These are phyloP conservation scores for Camellia sinensis DNA, from an alignment of 148 eudicot species.

Conservation along the genomic window DNA sequence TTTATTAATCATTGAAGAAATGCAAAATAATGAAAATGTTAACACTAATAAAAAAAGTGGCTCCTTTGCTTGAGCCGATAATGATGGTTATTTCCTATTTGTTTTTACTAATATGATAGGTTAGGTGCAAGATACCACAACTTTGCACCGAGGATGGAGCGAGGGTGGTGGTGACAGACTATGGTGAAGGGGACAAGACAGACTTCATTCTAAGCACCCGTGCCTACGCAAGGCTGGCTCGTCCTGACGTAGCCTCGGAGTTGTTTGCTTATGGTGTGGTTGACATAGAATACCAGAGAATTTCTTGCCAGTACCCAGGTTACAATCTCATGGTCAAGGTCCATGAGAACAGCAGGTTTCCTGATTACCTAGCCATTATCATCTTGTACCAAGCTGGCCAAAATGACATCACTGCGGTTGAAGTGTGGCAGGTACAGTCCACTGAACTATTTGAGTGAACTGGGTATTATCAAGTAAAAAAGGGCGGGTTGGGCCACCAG, in stretches of 20 bases:
- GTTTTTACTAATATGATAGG: conserved; percentile 22
- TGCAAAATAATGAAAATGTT: not conserved
- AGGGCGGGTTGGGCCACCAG: no score
- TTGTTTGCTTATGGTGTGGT: conserved; percentile 50
- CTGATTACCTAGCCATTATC: conserved; percentile 54
- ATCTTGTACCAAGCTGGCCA: conserved; percentile 45
- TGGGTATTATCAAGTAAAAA: no score
- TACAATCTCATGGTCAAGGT: conserved; percentile 46
- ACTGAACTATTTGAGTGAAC: not conserved
- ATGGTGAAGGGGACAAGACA: conserved; percentile 49
- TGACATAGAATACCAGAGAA: conserved; percentile 47
- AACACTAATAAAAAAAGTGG: not conserved
- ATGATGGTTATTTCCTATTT: not conserved
- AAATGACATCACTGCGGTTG: conserved; percentile 42
- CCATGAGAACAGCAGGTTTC: conserved; percentile 48
- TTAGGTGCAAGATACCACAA: conserved; percentile 52
- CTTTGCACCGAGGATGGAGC: conserved; percentile 62
- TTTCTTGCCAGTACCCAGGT: conserved; percentile 50
- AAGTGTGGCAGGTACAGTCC: conserved; percentile 43
- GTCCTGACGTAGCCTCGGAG: conserved; percentile 32
- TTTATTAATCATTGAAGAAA: no score
- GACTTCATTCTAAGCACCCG: conserved; percentile 54
- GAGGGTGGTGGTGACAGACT: conserved; percentile 59
- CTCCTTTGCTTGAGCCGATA: not conserved
- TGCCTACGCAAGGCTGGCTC: conserved; percentile 51